A percentile compares a stretch with the other conserved stretches of the same genome.
Conservation (phyloP, 169 alveolate species). For the Plasmodium inui region DNA sequence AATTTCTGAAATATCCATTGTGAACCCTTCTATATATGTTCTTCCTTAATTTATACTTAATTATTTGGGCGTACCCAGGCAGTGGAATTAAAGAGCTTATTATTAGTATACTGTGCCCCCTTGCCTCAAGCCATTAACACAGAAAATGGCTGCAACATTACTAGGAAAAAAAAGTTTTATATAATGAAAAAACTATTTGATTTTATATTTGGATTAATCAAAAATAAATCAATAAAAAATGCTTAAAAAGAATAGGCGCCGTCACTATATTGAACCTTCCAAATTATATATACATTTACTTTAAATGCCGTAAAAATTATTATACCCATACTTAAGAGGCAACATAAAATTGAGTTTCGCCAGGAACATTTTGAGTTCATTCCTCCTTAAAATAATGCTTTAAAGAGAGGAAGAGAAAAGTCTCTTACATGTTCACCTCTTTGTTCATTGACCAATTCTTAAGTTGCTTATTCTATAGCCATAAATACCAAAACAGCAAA, state of each 20-base stretch:
- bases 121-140: not conserved
- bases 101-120: not conserved
- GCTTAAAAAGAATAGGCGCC: not conserved
- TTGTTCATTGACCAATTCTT: not conserved
- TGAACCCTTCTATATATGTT: not conserved
- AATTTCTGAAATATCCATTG: not conserved
- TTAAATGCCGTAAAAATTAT: not conserved
- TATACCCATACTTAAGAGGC: not conserved
- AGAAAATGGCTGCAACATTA: not conserved
- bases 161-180: not conserved
- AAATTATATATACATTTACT: not conserved
- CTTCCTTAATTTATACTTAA: not conserved
- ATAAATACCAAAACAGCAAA: not conserved
- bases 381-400: not conserved
- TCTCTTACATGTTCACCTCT: not conserved
- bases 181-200: not conserved
- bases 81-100: not conserved
- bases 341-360: not conserved
- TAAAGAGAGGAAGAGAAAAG: not conserved
- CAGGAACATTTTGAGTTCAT: not conserved
- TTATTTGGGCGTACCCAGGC: not conserved
- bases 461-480: not conserved
- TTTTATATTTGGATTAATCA: not conserved
- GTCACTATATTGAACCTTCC: not conserved
- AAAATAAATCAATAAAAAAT: not conserved